Evolutionary conservation across 2,329 filamentous ascomycete genomes (phyloP).

Genomic region (Arachnopeziza araneosa): DNA sequence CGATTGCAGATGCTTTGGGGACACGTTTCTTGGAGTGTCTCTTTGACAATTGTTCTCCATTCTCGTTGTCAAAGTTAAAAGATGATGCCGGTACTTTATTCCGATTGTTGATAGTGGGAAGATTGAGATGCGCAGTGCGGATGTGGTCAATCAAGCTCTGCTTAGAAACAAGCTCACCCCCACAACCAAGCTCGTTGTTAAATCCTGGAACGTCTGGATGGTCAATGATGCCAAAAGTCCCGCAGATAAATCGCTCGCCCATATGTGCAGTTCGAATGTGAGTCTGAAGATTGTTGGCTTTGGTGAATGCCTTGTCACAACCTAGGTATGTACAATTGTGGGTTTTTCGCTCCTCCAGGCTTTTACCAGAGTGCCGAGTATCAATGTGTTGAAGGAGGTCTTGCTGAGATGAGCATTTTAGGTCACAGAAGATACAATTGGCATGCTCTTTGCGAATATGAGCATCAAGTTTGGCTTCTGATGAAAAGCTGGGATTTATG

Average conservation of each 20-base stretch:
- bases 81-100: neutral
- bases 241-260: slow-evolving; percentile 74
- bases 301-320: slow-evolving; percentile 75
- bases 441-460: slow-evolving; percentile 72
- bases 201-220: slow-evolving; percentile 58
- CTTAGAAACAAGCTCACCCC: slow-evolving; percentile 70
- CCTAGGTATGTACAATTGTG: slow-evolving; percentile 61
- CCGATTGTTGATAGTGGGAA: slow-evolving; percentile 33
- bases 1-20: slow-evolving; percentile 29
- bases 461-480: slow-evolving; percentile 61
- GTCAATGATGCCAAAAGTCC: slow-evolving; percentile 54
- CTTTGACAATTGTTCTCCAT: neutral
- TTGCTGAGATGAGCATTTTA: slow-evolving; percentile 58
- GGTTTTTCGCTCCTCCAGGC: slow-evolving; percentile 57
- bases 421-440: slow-evolving; percentile 69
- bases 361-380: slow-evolving; percentile 62
- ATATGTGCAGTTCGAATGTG: slow-evolving; percentile 76
- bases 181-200: slow-evolving; percentile 64
- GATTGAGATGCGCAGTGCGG: slow-evolving; percentile 72
- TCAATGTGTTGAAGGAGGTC: slow-evolving; percentile 75
- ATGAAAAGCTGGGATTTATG: slow-evolving; percentile 58
- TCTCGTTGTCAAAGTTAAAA: neutral
- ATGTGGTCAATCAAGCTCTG: slow-evolving; percentile 78
- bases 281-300: slow-evolving; percentile 73
- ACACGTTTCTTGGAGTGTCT: slow-evolving; percentile 8